These are phyloP conservation scores for Mucor plumbeus DNA, from an alignment of 371 early-diverging fungal species.

Conservation along the genomic window DNA sequence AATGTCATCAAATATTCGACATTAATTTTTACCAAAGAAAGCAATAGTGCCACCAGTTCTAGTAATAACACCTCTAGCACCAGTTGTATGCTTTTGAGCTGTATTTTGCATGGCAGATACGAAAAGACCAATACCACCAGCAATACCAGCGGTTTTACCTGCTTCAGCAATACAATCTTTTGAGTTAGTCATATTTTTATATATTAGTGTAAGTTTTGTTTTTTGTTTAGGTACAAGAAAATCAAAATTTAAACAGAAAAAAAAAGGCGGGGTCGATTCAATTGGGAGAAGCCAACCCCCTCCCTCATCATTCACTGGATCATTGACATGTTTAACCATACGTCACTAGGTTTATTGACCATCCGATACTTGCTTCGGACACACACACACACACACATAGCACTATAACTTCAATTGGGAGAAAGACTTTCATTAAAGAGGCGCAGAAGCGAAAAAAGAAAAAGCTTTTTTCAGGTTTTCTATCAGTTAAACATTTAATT, in stretches of 20 bases:
- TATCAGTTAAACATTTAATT: neutral
- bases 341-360: constrained; percentile 3
- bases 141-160: constrained; percentile 59
- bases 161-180: constrained; percentile 62
- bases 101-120: constrained; percentile 79
- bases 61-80: constrained; percentile 70
- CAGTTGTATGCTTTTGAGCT: constrained; percentile 63
- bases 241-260: constrained; percentile 2
- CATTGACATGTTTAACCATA: neutral
- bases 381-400: neutral
- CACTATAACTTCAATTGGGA: no score
- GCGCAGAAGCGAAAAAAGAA: constrained; percentile 1
- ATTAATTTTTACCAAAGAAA: constrained; percentile 62
- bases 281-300: neutral
- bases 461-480: neutral
- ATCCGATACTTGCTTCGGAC: neutral
- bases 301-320: neutral
- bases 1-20: neutral
- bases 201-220: constrained; percentile 15
- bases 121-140: constrained; percentile 72
- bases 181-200: constrained; percentile 43
- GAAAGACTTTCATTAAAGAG: neutral
- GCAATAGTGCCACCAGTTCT: constrained; percentile 75
- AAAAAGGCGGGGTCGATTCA: constrained; percentile 4
- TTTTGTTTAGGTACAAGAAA: constrained; percentile 10